A percentile compares a stretch with the other conserved stretches of the same genome.
Evolutionary conservation across 2,329 filamentous ascomycete genomes (phyloP).

Genomic region (Xylariaceae sp.): DNA sequence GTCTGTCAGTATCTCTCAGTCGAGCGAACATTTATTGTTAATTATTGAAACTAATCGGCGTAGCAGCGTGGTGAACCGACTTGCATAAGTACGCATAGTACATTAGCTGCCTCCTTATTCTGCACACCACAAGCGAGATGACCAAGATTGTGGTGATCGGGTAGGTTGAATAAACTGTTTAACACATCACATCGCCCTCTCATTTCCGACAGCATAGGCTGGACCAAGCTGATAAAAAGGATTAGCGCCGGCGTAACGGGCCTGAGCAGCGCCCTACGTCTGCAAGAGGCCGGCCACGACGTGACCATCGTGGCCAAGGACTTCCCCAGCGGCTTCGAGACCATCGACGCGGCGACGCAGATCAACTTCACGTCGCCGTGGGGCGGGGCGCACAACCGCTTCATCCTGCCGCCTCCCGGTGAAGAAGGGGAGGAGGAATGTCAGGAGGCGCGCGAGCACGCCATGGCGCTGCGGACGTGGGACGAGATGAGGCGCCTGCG

Average conservation of each 20-base stretch:
- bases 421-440: constrained; percentile 23
- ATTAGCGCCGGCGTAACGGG: constrained; percentile 50
- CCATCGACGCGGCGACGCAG: constrained; percentile 34
- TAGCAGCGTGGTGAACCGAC: no score
- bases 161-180: no score
- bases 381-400: constrained; percentile 52
- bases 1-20: no score
- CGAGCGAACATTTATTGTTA: no score
- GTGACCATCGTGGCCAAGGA: constrained; percentile 42
- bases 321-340: constrained; percentile 43
- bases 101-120: no score
- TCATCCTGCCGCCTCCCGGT: constrained; percentile 36
- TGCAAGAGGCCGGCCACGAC: constrained; percentile 36
- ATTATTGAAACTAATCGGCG: no score
- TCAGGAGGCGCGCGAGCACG: constrained; percentile 37
- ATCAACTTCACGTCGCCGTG: constrained; percentile 54
- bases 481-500: constrained; percentile 35
- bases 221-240: no score
- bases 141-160: no score
- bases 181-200: no score
- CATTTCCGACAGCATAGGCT: no score
- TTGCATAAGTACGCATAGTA: no score
- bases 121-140: no score
- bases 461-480: constrained; percentile 38
- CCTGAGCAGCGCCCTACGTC: constrained; percentile 42